These are phyloP conservation scores for Oldenlandia corymbosa DNA, from an alignment of 257 asterid species.

Conservation along the genomic window DNA sequence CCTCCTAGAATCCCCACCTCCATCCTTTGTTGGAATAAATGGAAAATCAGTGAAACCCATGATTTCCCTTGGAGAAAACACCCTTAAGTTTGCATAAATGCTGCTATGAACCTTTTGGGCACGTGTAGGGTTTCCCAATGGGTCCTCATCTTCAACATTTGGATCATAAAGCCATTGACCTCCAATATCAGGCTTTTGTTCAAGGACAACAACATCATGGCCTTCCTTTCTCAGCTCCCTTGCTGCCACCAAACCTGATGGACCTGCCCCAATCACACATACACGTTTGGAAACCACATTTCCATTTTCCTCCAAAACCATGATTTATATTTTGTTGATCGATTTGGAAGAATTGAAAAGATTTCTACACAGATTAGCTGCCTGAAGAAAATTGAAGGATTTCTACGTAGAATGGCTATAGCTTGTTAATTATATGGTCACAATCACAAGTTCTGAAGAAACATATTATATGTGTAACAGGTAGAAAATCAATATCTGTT, in stretches of 20 bases:
- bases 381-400: no score
- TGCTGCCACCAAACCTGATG: constrained; percentile 73
- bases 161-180: constrained; percentile 87
- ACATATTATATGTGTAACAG: no score
- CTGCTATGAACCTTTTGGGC: constrained; percentile 62
- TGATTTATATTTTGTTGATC: no score
- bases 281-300: constrained; percentile 13
- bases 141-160: constrained; percentile 44
- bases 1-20: constrained; percentile 63
- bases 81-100: constrained; percentile 55
- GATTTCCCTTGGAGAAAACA: constrained; percentile 62
- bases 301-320: no score
- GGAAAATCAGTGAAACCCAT: constrained; percentile 91
- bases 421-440: no score
- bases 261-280: constrained; percentile 78
- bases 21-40: constrained; percentile 43
- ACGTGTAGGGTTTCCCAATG: constrained; percentile 34
- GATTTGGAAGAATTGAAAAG: no score
- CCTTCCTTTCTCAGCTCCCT: constrained; percentile 79
- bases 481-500: no score
- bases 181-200: constrained; percentile 76
- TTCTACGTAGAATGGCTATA: no score
- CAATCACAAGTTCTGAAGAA: no score
- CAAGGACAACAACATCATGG: constrained; percentile 66
- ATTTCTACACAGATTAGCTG: no score